Base-by-base conservation (phyloP, 768 basidiomycete species). In the Pluteus cervinus region DNA sequence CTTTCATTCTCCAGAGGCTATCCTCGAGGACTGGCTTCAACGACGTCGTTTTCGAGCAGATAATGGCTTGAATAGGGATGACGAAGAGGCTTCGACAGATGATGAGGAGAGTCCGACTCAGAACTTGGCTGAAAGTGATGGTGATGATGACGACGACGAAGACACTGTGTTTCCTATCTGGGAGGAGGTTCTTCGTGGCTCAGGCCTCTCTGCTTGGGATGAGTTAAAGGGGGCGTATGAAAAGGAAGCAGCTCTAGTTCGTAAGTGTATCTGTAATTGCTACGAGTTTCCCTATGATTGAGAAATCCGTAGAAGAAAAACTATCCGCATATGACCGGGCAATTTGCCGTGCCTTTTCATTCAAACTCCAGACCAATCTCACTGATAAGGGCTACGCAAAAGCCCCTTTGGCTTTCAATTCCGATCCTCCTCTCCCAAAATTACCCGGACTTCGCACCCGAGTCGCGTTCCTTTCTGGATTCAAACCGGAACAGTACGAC, bases 401-500 rank as follows among this genome's bases (percentile, higher is more conserved):
- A 25, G 9, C 31, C 3, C 49, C 44, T 3, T 36, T 24, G 9
- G 49, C 48, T 1, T 52, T 52, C 15, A 33, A 35, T 1, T 23
- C 38, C 9, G 40, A 44, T 7, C 50, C 45, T 8, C 50, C 50
- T 2, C 42, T 52, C 23, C 51, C 51, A 3, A 36, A 24, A 15
- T 29, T 51, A n/a, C n/a, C n/a, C n/a, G n/a, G n/a, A n/a, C n/a
- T n/a, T n/a, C n/a, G n/a, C n/a, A n/a, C n/a, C n/a, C 65, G 41
- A 24, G 40, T 43, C 7, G 15, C 17, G n/a, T 26, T 7, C 15
- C 9, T 37, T 7, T 37, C 36, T 38, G 24, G 32, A 44, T 46
- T 69, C 31, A 43, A 53, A 14, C 57, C 64, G 1, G 40, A 49
- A 1, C 33, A 24, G 4, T 66, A 54, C 46, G 48, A 71, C 47